These are phyloP conservation scores for Golubevia sp. DNA, from an alignment of 1,284 basidiomycete genomes.

Conservation along the genomic window DNA sequence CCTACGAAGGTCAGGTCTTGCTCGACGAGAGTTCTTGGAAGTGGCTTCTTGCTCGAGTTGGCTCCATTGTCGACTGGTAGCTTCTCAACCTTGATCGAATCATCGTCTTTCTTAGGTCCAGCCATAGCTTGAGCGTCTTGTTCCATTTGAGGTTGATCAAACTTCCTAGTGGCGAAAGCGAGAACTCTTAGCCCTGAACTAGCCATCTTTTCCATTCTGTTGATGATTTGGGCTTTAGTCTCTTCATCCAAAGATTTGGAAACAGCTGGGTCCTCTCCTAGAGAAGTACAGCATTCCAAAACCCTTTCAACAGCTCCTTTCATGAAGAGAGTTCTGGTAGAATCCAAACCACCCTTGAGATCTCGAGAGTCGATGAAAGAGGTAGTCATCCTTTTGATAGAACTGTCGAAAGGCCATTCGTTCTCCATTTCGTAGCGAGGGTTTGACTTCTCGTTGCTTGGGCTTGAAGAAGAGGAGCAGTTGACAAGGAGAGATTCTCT, in stretches of 20 bases:
- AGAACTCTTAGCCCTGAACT: slow-evolving; percentile 51
- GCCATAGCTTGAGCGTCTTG: too few relatives aligned
- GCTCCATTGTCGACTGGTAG: slow-evolving; percentile 20
- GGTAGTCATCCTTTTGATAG: slow-evolving; percentile 55
- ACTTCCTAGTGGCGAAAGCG: slow-evolving; percentile 50
- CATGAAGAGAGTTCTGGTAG: slow-evolving; percentile 39
- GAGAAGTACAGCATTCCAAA: slow-evolving; percentile 35
- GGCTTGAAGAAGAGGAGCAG: neutral
- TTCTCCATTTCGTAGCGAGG: slow-evolving; percentile 22
- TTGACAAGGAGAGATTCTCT: slow-evolving; percentile 3
- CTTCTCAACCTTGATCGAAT: slow-evolving; percentile 30
- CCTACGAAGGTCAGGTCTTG: slow-evolving; percentile 40
- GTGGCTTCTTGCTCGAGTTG: slow-evolving; percentile 29
- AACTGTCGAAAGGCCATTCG: slow-evolving; percentile 57
- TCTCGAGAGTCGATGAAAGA: slow-evolving; percentile 16
- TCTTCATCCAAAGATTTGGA: slow-evolving; percentile 24
- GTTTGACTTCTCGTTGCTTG: neutral
- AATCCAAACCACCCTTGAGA: slow-evolving; percentile 4
- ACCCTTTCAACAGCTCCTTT: slow-evolving; percentile 59
- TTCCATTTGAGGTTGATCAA: too few relatives aligned
- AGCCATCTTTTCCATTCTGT: slow-evolving; percentile 53
- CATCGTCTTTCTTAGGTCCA: too few relatives aligned
- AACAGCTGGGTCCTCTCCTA: neutral
- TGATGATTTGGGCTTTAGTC: slow-evolving; percentile 28
- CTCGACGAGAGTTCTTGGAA: slow-evolving; percentile 18